phyloP scores from a whole-genome alignment of 768 basidiomycete genomes.

The Cystofilobasidium ferigula region DNA sequence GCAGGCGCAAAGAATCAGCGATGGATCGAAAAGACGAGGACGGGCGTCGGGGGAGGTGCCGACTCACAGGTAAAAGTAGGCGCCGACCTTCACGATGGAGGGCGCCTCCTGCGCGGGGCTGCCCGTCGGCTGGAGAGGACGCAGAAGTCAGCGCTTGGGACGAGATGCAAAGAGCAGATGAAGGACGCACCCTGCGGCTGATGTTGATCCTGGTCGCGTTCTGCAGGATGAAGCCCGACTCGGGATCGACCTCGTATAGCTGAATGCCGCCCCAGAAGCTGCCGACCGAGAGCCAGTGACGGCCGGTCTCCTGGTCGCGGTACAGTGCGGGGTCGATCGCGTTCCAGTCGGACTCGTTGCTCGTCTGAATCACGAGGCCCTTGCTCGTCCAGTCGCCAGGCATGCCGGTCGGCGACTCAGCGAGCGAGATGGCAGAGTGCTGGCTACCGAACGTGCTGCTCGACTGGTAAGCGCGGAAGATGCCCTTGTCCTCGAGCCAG shows the following conservation, averaged over 20 bases:
- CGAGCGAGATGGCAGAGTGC: slow-evolving; percentile 49
- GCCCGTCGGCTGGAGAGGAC: slow-evolving; percentile 41
- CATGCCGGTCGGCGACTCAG: slow-evolving; percentile 45
- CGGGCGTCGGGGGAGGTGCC: too few relatives aligned
- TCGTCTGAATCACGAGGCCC: slow-evolving; percentile 45
- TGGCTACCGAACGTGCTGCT: slow-evolving; percentile 50
- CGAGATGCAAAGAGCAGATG: slow-evolving; percentile 22
- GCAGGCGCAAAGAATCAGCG: too few relatives aligned
- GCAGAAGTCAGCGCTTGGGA: slow-evolving; percentile 42
- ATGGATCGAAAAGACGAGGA: too few relatives aligned
- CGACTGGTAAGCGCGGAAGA: slow-evolving; percentile 45
- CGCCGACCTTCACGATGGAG: slow-evolving; percentile 43
- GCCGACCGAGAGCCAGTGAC: slow-evolving; percentile 48
- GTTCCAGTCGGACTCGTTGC: slow-evolving; percentile 32
- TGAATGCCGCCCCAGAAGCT: slow-evolving; percentile 53
- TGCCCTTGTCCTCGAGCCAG: slow-evolving; percentile 29
- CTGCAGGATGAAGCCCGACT: not conserved
- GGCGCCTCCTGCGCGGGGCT: slow-evolving; percentile 48
- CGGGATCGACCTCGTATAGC: slow-evolving; percentile 33
- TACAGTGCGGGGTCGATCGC: slow-evolving; percentile 38
- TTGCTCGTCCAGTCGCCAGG: slow-evolving; percentile 41
- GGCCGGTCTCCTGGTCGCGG: slow-evolving; percentile 39
- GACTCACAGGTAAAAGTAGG: slow-evolving; percentile 50
- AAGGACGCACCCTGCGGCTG: not conserved
- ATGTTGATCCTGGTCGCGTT: not conserved